Percentiles rank a stretch among this genome's conserved stretches.
phyloP scores from a whole-genome alignment of 2,329 filamentous ascomycete genomes.

The Didymella glomerata region DNA sequence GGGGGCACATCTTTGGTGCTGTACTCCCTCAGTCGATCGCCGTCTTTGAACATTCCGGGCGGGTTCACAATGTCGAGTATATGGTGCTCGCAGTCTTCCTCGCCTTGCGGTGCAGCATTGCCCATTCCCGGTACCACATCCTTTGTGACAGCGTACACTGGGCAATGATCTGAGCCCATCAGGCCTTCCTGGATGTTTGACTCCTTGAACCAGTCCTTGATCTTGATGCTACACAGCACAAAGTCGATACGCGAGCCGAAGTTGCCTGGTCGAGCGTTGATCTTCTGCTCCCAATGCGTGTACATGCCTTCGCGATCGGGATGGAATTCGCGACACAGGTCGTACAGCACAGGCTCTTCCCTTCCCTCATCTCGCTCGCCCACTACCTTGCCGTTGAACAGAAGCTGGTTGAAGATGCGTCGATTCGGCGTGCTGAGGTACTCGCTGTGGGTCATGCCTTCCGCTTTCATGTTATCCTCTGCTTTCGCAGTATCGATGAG shows the following conservation, averaged over 20 bases:
- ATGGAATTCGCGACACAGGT: slow-evolving; percentile 84
- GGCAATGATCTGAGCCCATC: slow-evolving; percentile 95
- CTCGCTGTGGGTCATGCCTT: slow-evolving; percentile 71
- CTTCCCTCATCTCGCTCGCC: slow-evolving; percentile 73
- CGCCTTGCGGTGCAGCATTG: slow-evolving; percentile 6
- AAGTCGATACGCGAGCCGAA: slow-evolving; percentile 95
- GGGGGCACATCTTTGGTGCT: slow-evolving; percentile 68
- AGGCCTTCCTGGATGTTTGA: slow-evolving; percentile 92
- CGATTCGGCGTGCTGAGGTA: slow-evolving; percentile 77
- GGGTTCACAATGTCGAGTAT: slow-evolving; percentile 82
- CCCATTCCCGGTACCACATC: slow-evolving; percentile 63
- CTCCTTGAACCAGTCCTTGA: slow-evolving; percentile 80
- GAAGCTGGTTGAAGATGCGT: slow-evolving; percentile 84
- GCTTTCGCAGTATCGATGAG: slow-evolving; percentile 80
- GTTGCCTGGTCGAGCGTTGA: slow-evolving; percentile 95
- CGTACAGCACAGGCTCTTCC: slow-evolving; percentile 78
- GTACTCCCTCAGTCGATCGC: slow-evolving; percentile 72
- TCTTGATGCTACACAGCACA: slow-evolving; percentile 79
- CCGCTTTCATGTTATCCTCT: slow-evolving; percentile 74
- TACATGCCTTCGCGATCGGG: slow-evolving; percentile 87
- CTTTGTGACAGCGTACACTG: slow-evolving; percentile 80
- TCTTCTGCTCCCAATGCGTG: slow-evolving; percentile 95
- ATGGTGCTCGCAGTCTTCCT: slow-evolving; percentile 57
- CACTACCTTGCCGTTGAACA: slow-evolving; percentile 74
- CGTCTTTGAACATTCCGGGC: slow-evolving; percentile 72